phyloP scores from a whole-genome alignment of 179 eudicot genomes.

The Pouteria campechiana region DNA sequence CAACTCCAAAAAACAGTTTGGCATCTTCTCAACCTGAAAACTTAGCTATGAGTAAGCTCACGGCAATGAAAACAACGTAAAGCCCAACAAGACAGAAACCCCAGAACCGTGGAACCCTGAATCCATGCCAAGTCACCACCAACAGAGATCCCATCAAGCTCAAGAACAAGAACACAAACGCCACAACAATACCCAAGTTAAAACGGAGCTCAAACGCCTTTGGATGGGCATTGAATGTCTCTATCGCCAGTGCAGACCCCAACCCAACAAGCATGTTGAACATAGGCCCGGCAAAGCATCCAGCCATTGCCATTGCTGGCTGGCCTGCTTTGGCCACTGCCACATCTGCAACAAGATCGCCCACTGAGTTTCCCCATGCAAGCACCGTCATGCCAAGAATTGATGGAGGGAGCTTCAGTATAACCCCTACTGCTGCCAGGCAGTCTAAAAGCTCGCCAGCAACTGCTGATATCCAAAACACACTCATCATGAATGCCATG shows the following conservation, averaged over 20 bases:
- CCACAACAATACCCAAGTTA: constrained; percentile 74
- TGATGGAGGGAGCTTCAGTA: constrained; percentile 61
- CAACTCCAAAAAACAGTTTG: no score
- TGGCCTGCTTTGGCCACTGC: constrained; percentile 96
- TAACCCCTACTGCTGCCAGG: constrained; percentile 69
- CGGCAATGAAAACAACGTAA: constrained; percentile 50
- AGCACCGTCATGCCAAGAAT: constrained; percentile 84
- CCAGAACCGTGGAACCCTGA: constrained; percentile 92
- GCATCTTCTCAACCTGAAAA: constrained; percentile 44
- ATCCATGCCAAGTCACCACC: constrained; percentile 74
- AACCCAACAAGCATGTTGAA: constrained; percentile 94
- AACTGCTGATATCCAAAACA: constrained; percentile 87
- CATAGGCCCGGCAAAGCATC: constrained; percentile 98
- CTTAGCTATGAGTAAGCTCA: constrained; percentile 64
- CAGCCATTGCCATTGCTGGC: constrained; percentile 99
- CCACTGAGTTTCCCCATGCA: constrained; percentile 97
- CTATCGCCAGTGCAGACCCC: constrained; percentile 71
- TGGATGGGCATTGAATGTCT: constrained; percentile 61
- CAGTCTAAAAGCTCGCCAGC: constrained; percentile 92
- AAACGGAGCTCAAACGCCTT: constrained; percentile 69
- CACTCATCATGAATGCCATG: constrained; percentile 79
- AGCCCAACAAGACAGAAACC: constrained; percentile 95
- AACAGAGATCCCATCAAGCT: constrained; percentile 95
- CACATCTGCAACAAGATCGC: constrained; percentile 97
- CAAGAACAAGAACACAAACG: constrained; percentile 77